A percentile compares a stretch with the other conserved stretches of the same genome.
Conservation (phyloP, 257 asterid genomes). For the Paraleonurus japonicus region DNA sequence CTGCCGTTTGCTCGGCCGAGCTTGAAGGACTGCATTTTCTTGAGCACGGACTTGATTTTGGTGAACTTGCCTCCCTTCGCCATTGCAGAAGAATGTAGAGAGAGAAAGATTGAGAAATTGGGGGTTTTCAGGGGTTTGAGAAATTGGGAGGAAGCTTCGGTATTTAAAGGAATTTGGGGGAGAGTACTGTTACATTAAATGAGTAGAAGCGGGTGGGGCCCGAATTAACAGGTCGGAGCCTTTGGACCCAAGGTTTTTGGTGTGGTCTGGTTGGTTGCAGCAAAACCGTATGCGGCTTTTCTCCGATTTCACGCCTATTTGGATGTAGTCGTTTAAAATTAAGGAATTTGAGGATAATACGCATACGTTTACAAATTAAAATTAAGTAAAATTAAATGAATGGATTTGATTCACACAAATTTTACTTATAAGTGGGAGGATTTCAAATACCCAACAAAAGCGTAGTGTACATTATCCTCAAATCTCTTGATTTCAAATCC, state of each 20-base stretch:
- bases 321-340: too few species aligned
- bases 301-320: slow-evolving; percentile 1
- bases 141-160: slow-evolving; percentile 31
- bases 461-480: too few species aligned
- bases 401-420: too few species aligned
- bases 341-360: too few species aligned
- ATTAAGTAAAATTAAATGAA: too few species aligned
- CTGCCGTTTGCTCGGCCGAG: slow-evolving; percentile 46
- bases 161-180: slow-evolving; percentile 23
- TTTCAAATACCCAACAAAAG: too few species aligned
- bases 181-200: slow-evolving; percentile 21
- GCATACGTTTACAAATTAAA: too few species aligned
- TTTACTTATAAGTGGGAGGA: too few species aligned
- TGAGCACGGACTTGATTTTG: slow-evolving; percentile 78
- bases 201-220: slow-evolving; percentile 29
- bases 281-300: slow-evolving; percentile 27
- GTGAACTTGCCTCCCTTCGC: slow-evolving; percentile 85
- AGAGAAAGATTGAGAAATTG: slow-evolving; percentile 23
- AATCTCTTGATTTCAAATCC: too few species aligned
- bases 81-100: slow-evolving; percentile 35
- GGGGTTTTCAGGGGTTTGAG: slow-evolving; percentile 32
- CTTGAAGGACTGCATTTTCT: slow-evolving; percentile 95
- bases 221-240: slow-evolving; percentile 9
- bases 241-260: slow-evolving; percentile 26
- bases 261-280: slow-evolving; percentile 17